Evolutionary conservation across 2,329 filamentous ascomycete genomes (phyloP).

Genomic region (Stachybotrys elegans): DNA sequence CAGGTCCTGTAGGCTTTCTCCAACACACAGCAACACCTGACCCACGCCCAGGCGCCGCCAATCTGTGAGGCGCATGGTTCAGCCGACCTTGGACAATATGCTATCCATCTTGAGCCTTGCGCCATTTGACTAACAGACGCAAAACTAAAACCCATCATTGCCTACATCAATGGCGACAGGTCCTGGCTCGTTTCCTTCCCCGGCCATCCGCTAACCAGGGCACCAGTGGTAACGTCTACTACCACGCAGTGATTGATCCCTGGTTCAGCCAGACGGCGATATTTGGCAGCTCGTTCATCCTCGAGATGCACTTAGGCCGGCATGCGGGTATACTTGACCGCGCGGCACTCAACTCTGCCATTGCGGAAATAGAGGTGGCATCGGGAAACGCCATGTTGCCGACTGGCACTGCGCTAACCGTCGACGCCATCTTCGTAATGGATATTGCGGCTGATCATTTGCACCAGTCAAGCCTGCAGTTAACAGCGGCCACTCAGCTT

Average conservation of each 20-base stretch:
- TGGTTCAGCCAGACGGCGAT: not conserved
- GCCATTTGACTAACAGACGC: not conserved
- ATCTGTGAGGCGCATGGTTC: too few species aligned
- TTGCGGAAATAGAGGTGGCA: not conserved
- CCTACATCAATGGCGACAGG: not conserved
- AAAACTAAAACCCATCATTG: not conserved
- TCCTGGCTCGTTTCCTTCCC: not conserved
- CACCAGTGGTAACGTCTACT: not conserved
- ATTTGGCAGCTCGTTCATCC: not conserved
- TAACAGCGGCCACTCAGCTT: not conserved
- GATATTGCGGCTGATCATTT: not conserved
- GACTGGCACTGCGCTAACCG: not conserved
- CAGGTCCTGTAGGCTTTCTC: too few species aligned
- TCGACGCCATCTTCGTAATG: not conserved
- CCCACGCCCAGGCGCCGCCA: too few species aligned
- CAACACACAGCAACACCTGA: too few species aligned
- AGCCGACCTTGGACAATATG: too few species aligned
- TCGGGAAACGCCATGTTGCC: not conserved
- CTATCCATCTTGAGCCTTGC: too few species aligned
- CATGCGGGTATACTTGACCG: not conserved
- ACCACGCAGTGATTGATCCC: not conserved
- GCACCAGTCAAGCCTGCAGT: not conserved
- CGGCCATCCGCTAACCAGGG: not conserved
- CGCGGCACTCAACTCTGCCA: not conserved
- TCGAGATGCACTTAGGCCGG: not conserved